Evolutionary conservation across 192 early-diverging fungal species (phyloP).

Genomic region (Backusella tarrabulga): DNA sequence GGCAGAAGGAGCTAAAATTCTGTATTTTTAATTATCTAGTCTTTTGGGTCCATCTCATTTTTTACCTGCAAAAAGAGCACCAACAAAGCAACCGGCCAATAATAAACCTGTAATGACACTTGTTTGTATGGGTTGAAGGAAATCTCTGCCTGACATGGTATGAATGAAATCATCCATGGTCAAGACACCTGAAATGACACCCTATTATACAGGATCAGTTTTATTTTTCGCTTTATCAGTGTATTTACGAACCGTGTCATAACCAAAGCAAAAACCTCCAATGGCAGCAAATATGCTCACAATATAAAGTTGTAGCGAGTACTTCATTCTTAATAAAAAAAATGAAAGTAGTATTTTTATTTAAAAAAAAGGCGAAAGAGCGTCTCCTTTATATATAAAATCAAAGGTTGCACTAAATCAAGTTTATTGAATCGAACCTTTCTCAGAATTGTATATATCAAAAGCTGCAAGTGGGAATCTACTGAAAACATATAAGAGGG

Average conservation of each 20-base stretch:
- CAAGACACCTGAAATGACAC: constrained; percentile 64
- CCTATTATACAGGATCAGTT: constrained; percentile 13
- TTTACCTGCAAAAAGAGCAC: constrained; percentile 62
- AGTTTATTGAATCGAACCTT: background rate
- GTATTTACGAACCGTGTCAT: constrained; percentile 44
- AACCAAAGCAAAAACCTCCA: constrained; percentile 68
- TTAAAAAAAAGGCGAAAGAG: background rate
- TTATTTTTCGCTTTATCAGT: too few species aligned
- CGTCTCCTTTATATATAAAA: background rate
- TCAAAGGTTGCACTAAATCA: background rate
- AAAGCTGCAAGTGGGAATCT: background rate
- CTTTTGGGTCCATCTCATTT: background rate
- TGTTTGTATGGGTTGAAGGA: constrained; percentile 15
- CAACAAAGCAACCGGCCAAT: constrained; percentile 71
- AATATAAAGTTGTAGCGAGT: constrained; percentile 20
- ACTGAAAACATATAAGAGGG: background rate
- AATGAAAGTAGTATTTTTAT: background rate
- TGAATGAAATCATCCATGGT: constrained; percentile 52
- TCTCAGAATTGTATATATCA: background rate
- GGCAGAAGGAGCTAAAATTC: constrained; percentile 10
- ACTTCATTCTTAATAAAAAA: background rate
- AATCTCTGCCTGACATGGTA: constrained; percentile 17
- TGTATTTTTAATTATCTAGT: too few species aligned
- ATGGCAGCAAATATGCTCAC: constrained; percentile 47
- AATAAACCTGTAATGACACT: constrained; percentile 58